Conservation (phyloP, 352 stramenopile species). For the Phytophthora multivora region DNA sequence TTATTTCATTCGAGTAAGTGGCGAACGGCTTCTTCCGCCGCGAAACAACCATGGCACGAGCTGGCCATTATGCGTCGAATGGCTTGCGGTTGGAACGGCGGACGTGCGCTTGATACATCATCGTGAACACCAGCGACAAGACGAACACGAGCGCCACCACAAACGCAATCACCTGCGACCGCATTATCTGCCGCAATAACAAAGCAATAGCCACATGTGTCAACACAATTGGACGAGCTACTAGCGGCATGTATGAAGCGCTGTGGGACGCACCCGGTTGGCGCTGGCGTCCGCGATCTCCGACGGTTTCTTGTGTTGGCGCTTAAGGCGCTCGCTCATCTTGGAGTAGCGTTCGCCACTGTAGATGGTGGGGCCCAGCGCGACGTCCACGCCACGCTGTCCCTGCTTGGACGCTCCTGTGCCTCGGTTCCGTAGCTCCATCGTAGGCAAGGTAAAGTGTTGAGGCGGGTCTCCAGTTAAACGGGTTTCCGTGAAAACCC, state of each 20-base stretch:
- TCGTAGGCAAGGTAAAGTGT: conserved; percentile 17
- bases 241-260: background rate
- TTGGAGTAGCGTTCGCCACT: conserved; percentile 83
- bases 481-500: background rate
- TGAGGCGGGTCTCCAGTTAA: background rate
- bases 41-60: background rate
- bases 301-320: conserved; percentile 56
- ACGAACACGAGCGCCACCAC: conserved; percentile 59
- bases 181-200: conserved; percentile 52
- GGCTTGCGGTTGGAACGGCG: conserved; percentile 30
- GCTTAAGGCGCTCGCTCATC: conserved; percentile 82
- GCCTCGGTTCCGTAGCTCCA: conserved; percentile 70
- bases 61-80: conserved; percentile 23
- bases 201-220: conserved; percentile 8
- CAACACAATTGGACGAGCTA: background rate
- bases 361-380: conserved; percentile 81
- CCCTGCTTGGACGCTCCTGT: conserved; percentile 37
- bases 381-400: conserved; percentile 49
- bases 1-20: background rate
- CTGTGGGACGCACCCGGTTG: conserved; percentile 36
- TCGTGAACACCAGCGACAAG: conserved; percentile 52
- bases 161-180: conserved; percentile 64
- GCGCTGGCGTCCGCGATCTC: conserved; percentile 46
- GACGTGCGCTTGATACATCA: conserved; percentile 60
- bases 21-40: conserved; percentile 21